Base-by-base conservation (phyloP, 352 stramenopile genomes). In the Phytophthora agathidicida region DNA sequence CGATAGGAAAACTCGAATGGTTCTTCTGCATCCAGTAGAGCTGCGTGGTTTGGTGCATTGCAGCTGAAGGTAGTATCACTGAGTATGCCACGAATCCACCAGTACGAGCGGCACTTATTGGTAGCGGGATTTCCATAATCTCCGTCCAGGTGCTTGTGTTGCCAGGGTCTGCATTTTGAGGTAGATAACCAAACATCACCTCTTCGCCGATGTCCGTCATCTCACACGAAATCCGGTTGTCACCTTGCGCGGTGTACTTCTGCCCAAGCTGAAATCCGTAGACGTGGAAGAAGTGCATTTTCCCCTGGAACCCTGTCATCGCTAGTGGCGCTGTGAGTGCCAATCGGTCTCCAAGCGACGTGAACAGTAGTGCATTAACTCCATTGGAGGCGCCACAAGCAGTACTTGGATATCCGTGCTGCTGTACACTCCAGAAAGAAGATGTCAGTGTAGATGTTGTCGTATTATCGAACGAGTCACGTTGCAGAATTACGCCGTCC, bases 21-120 rank as follows among this genome's bases (percentile, higher is more conserved):
- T 65, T 74, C 49, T 83, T 83, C 55, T 92, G 82, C 28, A 74
- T 66, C 82, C 82, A 92, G 10, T 66, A 73, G 48, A 89, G 89
- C 3, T 82, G 77, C 3, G 73, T 63, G 3, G 22, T 39, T 7
- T 60, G 49, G 30, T 84, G 75, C 77, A 87, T 86, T 17, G 79
- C 68, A 7, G 51, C 4, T 0, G 27, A 24, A 4, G 82, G 79
- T 8, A 92, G 52, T 24, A 67, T 37, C 10, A 89, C 57, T 0
- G 67, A 70, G 22, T 83, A 71, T 1, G 37, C 3, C 1, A 39
- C 10, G 19, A 68, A 68, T 3, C 35, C 22, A 17, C 37, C 45
- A 30, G 23, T 35, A 27, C 37, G 27, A 16, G 23, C 4, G 10
- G 17, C 14, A 28, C 24, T 65, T 1, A 39, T 22, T 7, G 60